These are phyloP conservation scores for Tulasnella sp. DNA, from an alignment of 768 basidiomycete genomes.

Conservation along the genomic window DNA sequence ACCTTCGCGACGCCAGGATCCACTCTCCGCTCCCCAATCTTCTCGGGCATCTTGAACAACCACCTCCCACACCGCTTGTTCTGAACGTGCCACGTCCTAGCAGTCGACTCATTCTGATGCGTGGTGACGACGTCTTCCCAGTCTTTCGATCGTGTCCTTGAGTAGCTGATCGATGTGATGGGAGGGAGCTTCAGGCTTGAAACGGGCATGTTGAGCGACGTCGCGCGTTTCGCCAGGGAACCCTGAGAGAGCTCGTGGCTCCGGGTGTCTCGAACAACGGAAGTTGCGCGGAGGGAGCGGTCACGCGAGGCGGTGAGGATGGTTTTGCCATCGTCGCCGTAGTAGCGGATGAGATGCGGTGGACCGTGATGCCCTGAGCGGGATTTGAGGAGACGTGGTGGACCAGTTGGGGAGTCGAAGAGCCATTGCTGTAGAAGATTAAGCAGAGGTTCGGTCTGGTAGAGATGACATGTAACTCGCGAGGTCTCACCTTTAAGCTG, in stretches of 20 bases:
- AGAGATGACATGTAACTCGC: background rate
- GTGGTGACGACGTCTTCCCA: conserved; percentile 97
- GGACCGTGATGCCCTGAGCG: conserved; percentile 87
- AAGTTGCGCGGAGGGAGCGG: conserved; percentile 78
- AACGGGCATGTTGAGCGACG: conserved; percentile 61
- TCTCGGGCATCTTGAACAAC: conserved; percentile 4
- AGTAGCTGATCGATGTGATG: conserved; percentile 66
- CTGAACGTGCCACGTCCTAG: conserved; percentile 79
- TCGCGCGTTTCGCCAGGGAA: conserved; percentile 72
- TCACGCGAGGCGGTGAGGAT: conserved; percentile 82
- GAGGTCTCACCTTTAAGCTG: conserved; percentile 69
- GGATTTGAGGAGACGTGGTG: conserved; percentile 82
- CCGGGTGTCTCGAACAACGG: conserved; percentile 88
- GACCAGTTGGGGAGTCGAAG: conserved; percentile 79
- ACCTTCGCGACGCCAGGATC: conserved; percentile 59
- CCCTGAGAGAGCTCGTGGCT: conserved; percentile 95
- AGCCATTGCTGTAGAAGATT: conserved; percentile 73
- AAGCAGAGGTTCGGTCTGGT: background rate
- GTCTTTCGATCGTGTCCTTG: conserved; percentile 72
- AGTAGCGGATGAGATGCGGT: conserved; percentile 85
- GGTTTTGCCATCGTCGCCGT: conserved; percentile 95
- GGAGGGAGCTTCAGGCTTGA: conserved; percentile 77
- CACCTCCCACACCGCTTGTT: conserved; percentile 59
- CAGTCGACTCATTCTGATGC: conserved; percentile 70
- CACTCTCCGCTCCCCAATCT: background rate